Base-by-base conservation (phyloP, 345 rosid genomes). In the Rubroshorea leprosula region DNA sequence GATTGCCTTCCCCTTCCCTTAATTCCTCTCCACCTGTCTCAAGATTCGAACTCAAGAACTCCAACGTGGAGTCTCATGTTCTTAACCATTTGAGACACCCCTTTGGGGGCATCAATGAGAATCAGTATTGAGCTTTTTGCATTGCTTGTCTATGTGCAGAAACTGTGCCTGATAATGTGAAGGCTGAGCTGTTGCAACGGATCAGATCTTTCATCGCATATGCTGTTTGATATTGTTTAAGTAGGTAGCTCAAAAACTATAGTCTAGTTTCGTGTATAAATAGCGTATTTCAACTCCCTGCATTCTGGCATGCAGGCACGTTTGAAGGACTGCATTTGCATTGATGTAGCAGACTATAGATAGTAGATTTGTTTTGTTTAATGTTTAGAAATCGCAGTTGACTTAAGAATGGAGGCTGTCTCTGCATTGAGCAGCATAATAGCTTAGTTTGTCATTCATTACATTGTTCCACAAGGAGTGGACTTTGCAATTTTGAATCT, bases 171-270 rank as follows among this genome's bases (percentile, higher is more conserved):
- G 86, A 84, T 69, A 68, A 80, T 3, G 76, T 86, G 21, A 84
- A 86, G 76, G 83, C 82, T 1, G 84, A 90, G 76, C 81, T 84
- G 10, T 55, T 89, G 79, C 78, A 81, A 65, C 73, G 79, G 62
- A 83, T 90, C 47, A 70, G 74, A 57, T 61, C 80, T 61, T 80
- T 84, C 67, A 76, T 83, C 21, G 72, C 51, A 50, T 69, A 73
- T 47, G 61, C 74, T 60, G n/a, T 47, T 49, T 74, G 71, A 76
- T 62, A 19, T 21, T 49, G 10, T 19, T 8, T 7, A 23, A 48
- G 61, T 20, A 22, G 8, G 2, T 22, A 38, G 26, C 7, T 15
- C 29, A 10, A 38, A 23, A 51, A 61, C 18, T 38, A 13, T 14
- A 18, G 14, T 17, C 0, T 1, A 35, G 23, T 46, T 23, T 23